Percentiles rank a stretch among this genome's conserved stretches.
Conservation (phyloP, 345 rosid species). For the Citrus inodora region DNA sequence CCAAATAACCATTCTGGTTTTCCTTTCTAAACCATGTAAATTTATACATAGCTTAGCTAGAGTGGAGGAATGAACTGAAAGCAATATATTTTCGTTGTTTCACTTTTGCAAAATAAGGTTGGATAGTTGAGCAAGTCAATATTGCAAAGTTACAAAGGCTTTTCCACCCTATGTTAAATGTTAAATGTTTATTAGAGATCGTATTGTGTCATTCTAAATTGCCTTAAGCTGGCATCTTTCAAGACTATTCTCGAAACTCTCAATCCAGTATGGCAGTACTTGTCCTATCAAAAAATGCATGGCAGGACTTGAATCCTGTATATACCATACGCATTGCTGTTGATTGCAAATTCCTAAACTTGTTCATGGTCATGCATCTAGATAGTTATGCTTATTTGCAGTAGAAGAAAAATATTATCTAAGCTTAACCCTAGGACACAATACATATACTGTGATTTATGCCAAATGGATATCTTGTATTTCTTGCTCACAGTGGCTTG, state of each 20-base stretch:
- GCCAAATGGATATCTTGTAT: neutral
- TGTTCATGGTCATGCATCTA: neutral
- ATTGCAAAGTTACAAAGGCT: neutral
- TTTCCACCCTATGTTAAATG: neutral
- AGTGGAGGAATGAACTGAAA: slow-evolving; percentile 1
- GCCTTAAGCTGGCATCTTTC: neutral
- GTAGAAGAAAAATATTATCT: neutral
- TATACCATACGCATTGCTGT: neutral
- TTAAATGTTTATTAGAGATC: neutral
- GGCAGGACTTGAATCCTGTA: neutral
- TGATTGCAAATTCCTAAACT: neutral
- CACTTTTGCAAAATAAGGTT: neutral
- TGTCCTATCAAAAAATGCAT: neutral
- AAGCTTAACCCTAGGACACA: neutral
- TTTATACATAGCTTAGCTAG: neutral
- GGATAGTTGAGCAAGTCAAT: neutral
- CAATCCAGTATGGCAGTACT: neutral
- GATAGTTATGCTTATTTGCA: neutral
- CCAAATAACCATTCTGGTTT: neutral
- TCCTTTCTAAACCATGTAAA: neutral
- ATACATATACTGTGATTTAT: neutral
- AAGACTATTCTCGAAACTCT: neutral
- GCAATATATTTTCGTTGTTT: neutral
- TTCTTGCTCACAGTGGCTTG: too few relatives aligned
- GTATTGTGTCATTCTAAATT: neutral